Evolutionary conservation across 306 rosid genomes (phyloP).

Genomic region (Cicer bijugum): DNA sequence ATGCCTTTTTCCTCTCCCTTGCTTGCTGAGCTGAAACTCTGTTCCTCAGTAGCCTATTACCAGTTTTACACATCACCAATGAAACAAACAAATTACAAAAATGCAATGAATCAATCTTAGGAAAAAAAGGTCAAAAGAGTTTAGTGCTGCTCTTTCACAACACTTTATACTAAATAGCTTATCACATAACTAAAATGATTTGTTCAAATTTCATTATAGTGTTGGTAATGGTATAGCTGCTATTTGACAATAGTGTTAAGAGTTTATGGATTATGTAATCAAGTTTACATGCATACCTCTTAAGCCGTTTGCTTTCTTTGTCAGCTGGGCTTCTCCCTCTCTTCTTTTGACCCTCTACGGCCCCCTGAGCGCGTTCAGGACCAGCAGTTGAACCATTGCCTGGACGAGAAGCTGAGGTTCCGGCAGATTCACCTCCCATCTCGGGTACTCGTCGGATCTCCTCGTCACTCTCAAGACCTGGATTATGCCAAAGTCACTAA

Average conservation of each 20-base stretch:
- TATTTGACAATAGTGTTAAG: too few species aligned
- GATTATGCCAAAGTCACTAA: constrained; percentile 11
- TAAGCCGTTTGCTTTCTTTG: constrained; percentile 89
- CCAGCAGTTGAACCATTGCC: constrained; percentile 65
- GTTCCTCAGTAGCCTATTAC: constrained; percentile 79
- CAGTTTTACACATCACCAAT: constrained; percentile 28
- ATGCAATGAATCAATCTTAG: constrained; percentile 29
- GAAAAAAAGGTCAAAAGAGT: background rate
- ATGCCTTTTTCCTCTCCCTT: constrained; percentile 95
- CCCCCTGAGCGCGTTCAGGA: constrained; percentile 65
- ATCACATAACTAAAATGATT: too few species aligned
- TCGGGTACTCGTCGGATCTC: constrained; percentile 98
- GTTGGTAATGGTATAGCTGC: too few species aligned
- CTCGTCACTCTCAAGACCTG: constrained; percentile 93
- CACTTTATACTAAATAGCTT: too few species aligned
- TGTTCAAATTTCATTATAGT: too few species aligned
- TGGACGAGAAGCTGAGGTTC: constrained; percentile 73
- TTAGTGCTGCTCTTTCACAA: too few species aligned
- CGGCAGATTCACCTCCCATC: constrained; percentile 85
- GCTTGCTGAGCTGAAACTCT: constrained; percentile 99
- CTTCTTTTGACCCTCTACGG: constrained; percentile 76
- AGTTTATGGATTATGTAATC: background rate
- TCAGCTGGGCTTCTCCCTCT: constrained; percentile 95
- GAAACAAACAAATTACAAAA: constrained; percentile 42
- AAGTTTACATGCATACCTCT: constrained; percentile 60